These are phyloP conservation scores for Russula brevipes DNA, from an alignment of 768 basidiomycete genomes.

Conservation along the genomic window DNA sequence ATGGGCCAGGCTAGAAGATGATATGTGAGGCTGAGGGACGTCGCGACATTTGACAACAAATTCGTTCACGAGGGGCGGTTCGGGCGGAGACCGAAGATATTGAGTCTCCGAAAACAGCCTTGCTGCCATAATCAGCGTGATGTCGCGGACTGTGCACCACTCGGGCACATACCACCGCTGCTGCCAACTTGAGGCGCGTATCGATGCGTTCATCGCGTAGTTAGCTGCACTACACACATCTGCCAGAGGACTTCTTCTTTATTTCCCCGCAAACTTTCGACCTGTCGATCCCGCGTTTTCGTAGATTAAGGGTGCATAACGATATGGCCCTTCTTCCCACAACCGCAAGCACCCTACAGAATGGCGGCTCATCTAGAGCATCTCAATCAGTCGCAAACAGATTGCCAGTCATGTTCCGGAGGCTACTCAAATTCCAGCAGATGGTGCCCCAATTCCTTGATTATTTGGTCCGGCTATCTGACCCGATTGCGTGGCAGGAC, in stretches of 20 bases:
- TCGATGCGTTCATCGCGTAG: conserved; percentile 6
- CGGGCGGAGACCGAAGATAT: conserved; percentile 5
- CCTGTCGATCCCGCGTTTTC: conserved; percentile 24
- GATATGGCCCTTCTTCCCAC: conserved; percentile 30
- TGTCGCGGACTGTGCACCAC: neutral
- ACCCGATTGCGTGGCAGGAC: conserved; percentile 50
- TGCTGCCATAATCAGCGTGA: neutral
- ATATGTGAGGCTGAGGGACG: conserved; percentile 16
- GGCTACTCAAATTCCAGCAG: conserved; percentile 77
- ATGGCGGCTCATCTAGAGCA: conserved; percentile 19
- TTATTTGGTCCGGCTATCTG: neutral
- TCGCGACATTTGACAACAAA: conserved; percentile 2
- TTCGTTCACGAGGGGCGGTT: neutral
- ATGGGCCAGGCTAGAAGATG: conserved; percentile 23
- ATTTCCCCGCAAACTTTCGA: conserved; percentile 9
- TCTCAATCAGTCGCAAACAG: conserved; percentile 42
- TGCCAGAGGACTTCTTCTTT: neutral
- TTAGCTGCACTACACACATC: conserved; percentile 1
- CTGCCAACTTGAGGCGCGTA: conserved; percentile 3
- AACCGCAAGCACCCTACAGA: conserved; percentile 24
- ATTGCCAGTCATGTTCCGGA: conserved; percentile 73
- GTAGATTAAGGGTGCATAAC: conserved; percentile 23
- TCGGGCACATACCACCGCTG: neutral
- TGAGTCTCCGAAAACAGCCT: conserved; percentile 8
- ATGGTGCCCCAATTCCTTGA: conserved; percentile 51